Base-by-base conservation (phyloP, 768 basidiomycete species). In the Lentinula detonsa region DNA sequence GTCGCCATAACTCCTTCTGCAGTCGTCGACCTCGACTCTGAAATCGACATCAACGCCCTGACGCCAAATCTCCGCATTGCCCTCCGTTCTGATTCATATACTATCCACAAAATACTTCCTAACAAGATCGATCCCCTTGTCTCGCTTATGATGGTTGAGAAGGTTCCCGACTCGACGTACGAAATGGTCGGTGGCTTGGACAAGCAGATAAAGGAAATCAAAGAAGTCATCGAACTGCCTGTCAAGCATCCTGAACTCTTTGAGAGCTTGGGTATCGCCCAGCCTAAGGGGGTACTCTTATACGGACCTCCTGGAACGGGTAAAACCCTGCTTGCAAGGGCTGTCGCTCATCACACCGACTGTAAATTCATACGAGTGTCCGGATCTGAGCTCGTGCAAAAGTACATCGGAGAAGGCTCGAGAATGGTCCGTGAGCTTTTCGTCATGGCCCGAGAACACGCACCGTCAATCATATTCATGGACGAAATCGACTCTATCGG, bases 121-220 rank as follows among this genome's bases (percentile, higher is more conserved):
- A 97, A 95, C 80, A 98, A 99, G 77, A 91, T 98, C 68, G 97
- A 98, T 74, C 96, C 97, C 4, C 87, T 98, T 43, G 95, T 98
- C 34, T 97, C 95, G 18, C 85, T 98, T 64, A 98, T 98, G 97
- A 98, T 98, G 95, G 96, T 98, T 10, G 96, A 99, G 76, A 99
- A 99, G 73, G 96, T 98, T 0, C 96, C 96, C 0, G 96, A 98
- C 74, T 94, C 91, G 74, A 98, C 97, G 34, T 99, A 99, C 76
- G 97, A 98, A 75, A 98, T 98, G 95, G 96, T 99, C 63, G 97
- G 97, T 21, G 96, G 96, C 66, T 84, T 98, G 61, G 97, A 98
- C 80, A 93, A 96, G 74, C 96, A 98, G 71, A 98, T 98, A 72
- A 98, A 97, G 74, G 96, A 99, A 74, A 96, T 98, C 71, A 84